Base-by-base conservation (phyloP, 805 yeast genomes). In the Saccharomycopsis lassenensis region DNA sequence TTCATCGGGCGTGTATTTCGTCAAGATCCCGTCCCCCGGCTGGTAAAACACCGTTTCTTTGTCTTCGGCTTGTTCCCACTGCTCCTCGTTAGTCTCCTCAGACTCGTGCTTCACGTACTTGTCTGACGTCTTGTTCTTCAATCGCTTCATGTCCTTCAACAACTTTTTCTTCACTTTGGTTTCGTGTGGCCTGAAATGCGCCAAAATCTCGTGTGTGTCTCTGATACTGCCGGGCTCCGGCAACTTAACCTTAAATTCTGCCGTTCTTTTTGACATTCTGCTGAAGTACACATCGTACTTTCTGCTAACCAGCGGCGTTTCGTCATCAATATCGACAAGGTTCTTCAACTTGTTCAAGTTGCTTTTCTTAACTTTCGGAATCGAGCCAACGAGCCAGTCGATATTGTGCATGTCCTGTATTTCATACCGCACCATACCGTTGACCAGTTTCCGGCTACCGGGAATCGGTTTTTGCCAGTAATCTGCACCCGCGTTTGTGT, bases 21-120 rank as follows among this genome's bases (percentile, higher is more conserved):
- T 58, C 23, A 59, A 54, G 4, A 74, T 55, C 2, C 82, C 82
- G 52, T 75, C 82, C n/a, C 73, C 71, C 1, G 74, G 63, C 11
- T 50, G 51, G 25, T 52, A 52, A 7, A 50, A 40, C 19, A 7
- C 4, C 37, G 5, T 25, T 18, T 20, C 15, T 26, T 18, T 6
- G 11, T 35, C 18, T 10, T 26, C 16, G 14, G 7, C 7, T 10
- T 8, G 29, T 14, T 29, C 18, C 15, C 29, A 27, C 12, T 14
- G 15, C 24, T 10, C 14, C 23, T 22, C 17, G 29, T 31, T 33
- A 23, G 22, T 24, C 23, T 26, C 12, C 15, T 35, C 33, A 36
- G 15, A n/a, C 29, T 19, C 26, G 21, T 33, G 28, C n/a, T 25
- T 27, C 17, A 29, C 36, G 20, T 25, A 33, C 5, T 30, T 29